Conservation (phyloP, 352 stramenopile species). For the Globisporangium spinosum region DNA sequence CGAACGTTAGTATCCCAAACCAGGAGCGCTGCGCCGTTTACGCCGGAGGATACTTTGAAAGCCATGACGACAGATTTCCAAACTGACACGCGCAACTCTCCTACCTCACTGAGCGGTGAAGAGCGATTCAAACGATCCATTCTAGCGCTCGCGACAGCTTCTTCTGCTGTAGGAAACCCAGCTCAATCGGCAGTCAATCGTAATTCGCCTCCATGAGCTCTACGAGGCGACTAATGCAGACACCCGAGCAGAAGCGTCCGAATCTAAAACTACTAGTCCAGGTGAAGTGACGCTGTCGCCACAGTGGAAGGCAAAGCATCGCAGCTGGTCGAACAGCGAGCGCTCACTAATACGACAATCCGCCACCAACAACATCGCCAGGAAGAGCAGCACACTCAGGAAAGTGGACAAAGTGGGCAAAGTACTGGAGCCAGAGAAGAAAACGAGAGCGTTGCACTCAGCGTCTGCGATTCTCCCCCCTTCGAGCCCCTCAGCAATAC, state of each 20-base stretch:
- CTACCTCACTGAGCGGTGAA: neutral
- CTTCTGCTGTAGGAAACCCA: neutral
- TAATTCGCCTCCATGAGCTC: neutral
- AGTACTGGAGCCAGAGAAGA: neutral
- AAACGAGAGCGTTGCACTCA: neutral
- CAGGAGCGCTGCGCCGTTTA: neutral
- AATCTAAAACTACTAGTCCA: neutral
- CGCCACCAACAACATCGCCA: neutral
- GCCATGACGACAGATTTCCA: neutral
- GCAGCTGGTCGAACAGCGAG: constrained; percentile 3
- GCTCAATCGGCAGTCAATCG: neutral
- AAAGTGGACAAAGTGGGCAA: neutral
- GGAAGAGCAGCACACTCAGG: neutral
- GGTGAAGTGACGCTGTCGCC: neutral
- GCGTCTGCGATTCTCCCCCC: neutral
- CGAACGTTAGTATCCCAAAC: neutral
- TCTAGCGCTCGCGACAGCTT: neutral
- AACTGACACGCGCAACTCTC: neutral
- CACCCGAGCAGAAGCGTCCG: neutral
- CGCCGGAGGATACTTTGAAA: neutral
- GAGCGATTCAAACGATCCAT: constrained; percentile 3
- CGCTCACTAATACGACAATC: neutral
- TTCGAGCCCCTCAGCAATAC: neutral
- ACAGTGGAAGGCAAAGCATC: constrained; percentile 1
- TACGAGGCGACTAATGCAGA: neutral